Evolutionary conservation across 345 rosid genomes (phyloP).

Genomic region (Lenwebbia sp.): DNA sequence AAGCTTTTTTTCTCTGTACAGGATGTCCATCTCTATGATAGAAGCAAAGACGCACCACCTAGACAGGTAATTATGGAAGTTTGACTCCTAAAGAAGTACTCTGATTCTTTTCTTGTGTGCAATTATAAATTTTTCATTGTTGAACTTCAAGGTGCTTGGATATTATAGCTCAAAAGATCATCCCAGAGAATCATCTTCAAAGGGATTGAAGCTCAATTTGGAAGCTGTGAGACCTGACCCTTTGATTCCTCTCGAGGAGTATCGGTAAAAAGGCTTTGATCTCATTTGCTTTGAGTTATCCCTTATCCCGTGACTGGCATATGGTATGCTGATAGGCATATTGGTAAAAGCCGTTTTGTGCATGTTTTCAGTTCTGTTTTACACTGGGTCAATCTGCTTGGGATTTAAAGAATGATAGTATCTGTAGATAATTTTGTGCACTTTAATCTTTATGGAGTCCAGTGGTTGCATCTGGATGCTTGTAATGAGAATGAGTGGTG

Average conservation of each 20-base stretch:
- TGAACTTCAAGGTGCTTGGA: slow-evolving; percentile 57
- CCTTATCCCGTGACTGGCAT: background rate
- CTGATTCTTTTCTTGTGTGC: background rate
- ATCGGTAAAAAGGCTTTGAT: slow-evolving; percentile 38
- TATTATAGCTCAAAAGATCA: slow-evolving; percentile 67
- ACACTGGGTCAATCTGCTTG: background rate
- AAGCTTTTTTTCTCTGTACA: slow-evolving; percentile 54
- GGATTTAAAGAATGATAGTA: background rate
- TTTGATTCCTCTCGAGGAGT: slow-evolving; percentile 82
- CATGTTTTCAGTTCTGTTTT: background rate
- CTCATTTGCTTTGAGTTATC: background rate
- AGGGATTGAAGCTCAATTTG: slow-evolving; percentile 67
- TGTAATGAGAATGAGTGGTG: background rate
- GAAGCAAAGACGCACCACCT: slow-evolving; percentile 72
- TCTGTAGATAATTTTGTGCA: background rate
- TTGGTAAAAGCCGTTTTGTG: background rate
- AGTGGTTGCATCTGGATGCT: background rate
- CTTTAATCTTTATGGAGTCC: background rate
- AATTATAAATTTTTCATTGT: background rate
- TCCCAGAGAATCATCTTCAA: slow-evolving; percentile 78
- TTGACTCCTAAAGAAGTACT: background rate
- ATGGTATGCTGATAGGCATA: background rate
- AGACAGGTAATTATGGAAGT: slow-evolving; percentile 42
- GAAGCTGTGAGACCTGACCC: slow-evolving; percentile 94
- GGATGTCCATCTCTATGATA: slow-evolving; percentile 71